Base-by-base conservation (phyloP, 2,329 filamentous ascomycete genomes). In the Trichoderma atrobrunneum region DNA sequence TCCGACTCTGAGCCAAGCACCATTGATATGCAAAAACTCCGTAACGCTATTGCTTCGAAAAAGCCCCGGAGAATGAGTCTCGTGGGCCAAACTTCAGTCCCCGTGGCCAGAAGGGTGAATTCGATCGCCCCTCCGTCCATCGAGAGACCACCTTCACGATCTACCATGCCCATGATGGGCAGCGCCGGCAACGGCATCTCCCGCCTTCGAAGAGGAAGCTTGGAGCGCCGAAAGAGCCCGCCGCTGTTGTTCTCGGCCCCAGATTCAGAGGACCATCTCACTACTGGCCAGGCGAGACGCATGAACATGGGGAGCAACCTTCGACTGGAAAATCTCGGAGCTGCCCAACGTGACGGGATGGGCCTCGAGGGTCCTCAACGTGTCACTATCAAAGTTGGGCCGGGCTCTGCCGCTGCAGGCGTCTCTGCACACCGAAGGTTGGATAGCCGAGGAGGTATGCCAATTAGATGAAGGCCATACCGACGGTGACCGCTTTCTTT, bases 101-200 rank as follows among this genome's bases (percentile, higher is more conserved):
- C 82, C 3, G 81, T 78, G 63, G 80, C 82, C 14, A 81, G 82
- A 74, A 83, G 86, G 32, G 79, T 86, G 10, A 87, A 86, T 1
- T 86, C 86, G 1, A 78, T 85, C 66, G 82, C 85, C 14, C 81
- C 82, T 8, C 70, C 81, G 26, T 75, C 75, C 24, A 74, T 78
- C 54, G 78, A 79, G 7, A 75, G 79, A 7, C 26, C 63, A 1
- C 77, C 76, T 7, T 75, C 77, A 68, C 78, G 78, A 73, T 76
- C 79, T 70, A 80, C 78, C 77, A 82, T 86, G 78, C 79, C 84
- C 30, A 77, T 82, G 16, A 78, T 85, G 54, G 82, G 87, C 7
- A 87, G 86, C 76, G 83, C 80, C 74, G 82, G 85, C 7, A 89
- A 89, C 77, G 88, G 87, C 57, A 87, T 90, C 75, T 88, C 86